Evolutionary conservation across 305 asterid species (phyloP).

Genomic region (Fraxinus platypoda): DNA sequence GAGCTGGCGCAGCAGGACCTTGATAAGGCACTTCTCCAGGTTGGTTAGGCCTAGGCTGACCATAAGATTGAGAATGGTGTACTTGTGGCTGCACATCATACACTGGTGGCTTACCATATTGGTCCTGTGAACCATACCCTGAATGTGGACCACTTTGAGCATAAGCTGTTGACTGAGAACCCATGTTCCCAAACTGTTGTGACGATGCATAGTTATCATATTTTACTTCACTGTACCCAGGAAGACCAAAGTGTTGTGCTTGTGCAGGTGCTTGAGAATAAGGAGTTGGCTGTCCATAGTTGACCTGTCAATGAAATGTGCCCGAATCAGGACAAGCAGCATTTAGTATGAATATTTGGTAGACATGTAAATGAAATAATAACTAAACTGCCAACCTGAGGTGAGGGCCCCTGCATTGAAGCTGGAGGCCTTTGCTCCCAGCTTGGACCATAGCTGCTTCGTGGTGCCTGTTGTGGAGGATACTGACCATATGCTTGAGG

Average conservation of each 20-base stretch:
- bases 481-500: slow-evolving; percentile 72
- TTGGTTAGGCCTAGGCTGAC: slow-evolving; percentile 71
- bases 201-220: slow-evolving; percentile 54
- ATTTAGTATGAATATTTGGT: background rate
- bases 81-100: slow-evolving; percentile 61
- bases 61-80: slow-evolving; percentile 66
- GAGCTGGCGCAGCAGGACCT: slow-evolving; percentile 52
- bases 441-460: slow-evolving; percentile 71
- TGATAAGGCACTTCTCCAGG: slow-evolving; percentile 70
- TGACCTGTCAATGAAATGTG: slow-evolving; percentile 49
- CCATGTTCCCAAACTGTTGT: slow-evolving; percentile 74
- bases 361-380: background rate
- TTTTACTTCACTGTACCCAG: slow-evolving; percentile 66
- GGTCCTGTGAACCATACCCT: slow-evolving; percentile 70
- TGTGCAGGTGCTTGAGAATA: slow-evolving; percentile 54
- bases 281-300: slow-evolving; percentile 59
- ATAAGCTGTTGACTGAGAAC: slow-evolving; percentile 66
- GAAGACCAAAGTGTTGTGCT: slow-evolving; percentile 76
- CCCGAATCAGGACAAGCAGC: slow-evolving; percentile 11
- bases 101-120: slow-evolving; percentile 64
- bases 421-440: slow-evolving; percentile 94
- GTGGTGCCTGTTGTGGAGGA: slow-evolving; percentile 73
- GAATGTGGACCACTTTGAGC: slow-evolving; percentile 59
- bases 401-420: slow-evolving; percentile 64
- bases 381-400: slow-evolving; percentile 56